Percentiles rank a stretch among this genome's conserved stretches.
Conservation (phyloP, 164 flowering plant species). For the Magnolia officinalis region DNA sequence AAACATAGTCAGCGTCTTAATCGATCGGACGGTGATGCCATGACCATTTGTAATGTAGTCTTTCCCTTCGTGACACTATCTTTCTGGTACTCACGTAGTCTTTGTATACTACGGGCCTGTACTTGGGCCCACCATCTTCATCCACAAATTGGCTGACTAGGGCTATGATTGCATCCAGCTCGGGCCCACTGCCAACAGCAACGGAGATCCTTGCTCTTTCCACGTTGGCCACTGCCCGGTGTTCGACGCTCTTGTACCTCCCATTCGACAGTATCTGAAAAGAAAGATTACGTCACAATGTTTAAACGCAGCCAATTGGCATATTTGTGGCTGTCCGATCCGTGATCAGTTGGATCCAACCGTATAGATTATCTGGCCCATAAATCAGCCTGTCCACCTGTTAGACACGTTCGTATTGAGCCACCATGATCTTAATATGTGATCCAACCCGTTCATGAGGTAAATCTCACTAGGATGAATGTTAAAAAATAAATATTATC, state of each 20-base stretch:
- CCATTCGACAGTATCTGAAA: conserved; percentile 14
- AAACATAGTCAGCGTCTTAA: too few relatives aligned
- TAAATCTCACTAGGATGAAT: too few relatives aligned
- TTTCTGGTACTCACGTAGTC: conserved; percentile 16
- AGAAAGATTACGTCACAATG: background rate
- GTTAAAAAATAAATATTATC: too few relatives aligned
- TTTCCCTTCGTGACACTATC: conserved; percentile 9
- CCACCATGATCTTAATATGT: too few relatives aligned
- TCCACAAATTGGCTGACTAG: conserved; percentile 15
- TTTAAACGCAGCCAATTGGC: background rate
- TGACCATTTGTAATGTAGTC: background rate
- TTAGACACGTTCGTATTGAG: too few relatives aligned
- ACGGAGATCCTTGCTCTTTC: conserved; percentile 18
- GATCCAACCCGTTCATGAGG: too few relatives aligned
- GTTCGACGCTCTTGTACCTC: conserved; percentile 21
- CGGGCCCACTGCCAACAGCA: conserved; percentile 30
- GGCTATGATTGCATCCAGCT: conserved; percentile 6
- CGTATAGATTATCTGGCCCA: too few relatives aligned
- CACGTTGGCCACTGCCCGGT: conserved; percentile 14
- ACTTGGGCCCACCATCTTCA: conserved; percentile 1
- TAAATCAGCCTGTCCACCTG: too few relatives aligned
- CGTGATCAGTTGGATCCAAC: background rate
- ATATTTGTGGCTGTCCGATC: background rate
- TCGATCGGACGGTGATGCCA: background rate
- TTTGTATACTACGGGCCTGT: conserved; percentile 9